Evolutionary conservation across 768 basidiomycete genomes (phyloP).

Genomic region (Lactarius pseudohatsudake): DNA sequence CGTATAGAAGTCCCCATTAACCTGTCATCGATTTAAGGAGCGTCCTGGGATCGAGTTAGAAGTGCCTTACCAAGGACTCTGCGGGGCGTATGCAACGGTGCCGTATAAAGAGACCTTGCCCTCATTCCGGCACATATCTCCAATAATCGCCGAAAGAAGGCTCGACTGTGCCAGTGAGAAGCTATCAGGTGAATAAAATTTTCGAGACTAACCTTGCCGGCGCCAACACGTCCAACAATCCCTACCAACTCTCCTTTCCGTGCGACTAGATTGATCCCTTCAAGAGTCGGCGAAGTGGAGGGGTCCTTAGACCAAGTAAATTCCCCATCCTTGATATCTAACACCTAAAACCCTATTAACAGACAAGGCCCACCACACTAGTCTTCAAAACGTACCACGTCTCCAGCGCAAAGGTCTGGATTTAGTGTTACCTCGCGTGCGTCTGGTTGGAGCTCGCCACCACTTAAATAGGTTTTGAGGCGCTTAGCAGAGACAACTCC

Average conservation of each 20-base stretch:
- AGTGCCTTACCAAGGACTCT: conserved; percentile 72
- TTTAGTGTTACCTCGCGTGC: conserved; percentile 58
- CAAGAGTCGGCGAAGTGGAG: conserved; percentile 57
- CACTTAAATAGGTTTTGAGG: conserved; percentile 69
- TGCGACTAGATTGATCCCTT: conserved; percentile 71
- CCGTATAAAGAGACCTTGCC: conserved; percentile 73
- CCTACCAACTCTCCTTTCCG: conserved; percentile 85
- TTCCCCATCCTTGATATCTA: conserved; percentile 72
- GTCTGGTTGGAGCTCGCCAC: conserved; percentile 78
- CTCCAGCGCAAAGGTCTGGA: conserved; percentile 49
- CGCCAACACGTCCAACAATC: conserved; percentile 85
- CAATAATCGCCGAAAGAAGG: conserved; percentile 76
- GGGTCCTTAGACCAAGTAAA: conserved; percentile 74
- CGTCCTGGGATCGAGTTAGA: not conserved
- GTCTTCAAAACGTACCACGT: conserved; percentile 46
- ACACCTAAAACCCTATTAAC: conserved; percentile 41
- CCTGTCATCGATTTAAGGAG: conserved; percentile 41
- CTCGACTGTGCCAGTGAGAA: conserved; percentile 51
- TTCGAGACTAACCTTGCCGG: conserved; percentile 67
- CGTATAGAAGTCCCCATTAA: conserved; percentile 82
- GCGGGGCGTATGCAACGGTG: conserved; percentile 77
- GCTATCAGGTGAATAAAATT: conserved; percentile 14
- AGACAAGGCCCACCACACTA: not conserved
- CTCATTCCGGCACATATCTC: conserved; percentile 78
- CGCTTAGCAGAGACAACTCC: conserved; percentile 82